These are phyloP conservation scores for Annulohypoxylon stygium DNA, from an alignment of 495 filamentous ascomycete species.

Conservation along the genomic window DNA sequence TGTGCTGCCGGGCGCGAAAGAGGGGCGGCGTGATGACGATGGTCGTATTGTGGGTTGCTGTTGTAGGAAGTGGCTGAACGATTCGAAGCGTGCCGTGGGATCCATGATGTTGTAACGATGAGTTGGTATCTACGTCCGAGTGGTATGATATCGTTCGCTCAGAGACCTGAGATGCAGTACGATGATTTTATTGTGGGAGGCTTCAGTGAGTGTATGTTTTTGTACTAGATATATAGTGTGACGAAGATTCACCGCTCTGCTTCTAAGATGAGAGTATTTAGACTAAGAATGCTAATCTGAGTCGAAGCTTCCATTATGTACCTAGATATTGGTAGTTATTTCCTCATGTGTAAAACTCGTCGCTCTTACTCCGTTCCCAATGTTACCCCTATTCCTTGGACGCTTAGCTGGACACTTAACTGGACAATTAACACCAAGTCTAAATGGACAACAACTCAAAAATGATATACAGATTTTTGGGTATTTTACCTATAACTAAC, in stretches of 20 bases:
- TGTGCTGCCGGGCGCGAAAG: conserved; percentile 6
- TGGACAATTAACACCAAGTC: neutral
- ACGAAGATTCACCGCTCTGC: neutral
- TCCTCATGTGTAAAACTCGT: neutral
- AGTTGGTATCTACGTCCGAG: neutral
- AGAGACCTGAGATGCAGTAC: neutral
- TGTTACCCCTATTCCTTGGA: neutral
- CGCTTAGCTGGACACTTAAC: neutral
- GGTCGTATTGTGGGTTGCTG: conserved; percentile 12
- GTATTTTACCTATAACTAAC: neutral
- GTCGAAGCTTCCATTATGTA: neutral
- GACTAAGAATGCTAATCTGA: neutral
- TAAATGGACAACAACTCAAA: too few relatives aligned
- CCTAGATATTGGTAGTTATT: neutral
- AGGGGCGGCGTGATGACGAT: conserved; percentile 21
- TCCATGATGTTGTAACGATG: conserved; percentile 23
- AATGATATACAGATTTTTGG: neutral
- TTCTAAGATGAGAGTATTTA: neutral
- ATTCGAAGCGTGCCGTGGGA: neutral
- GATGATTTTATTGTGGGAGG: neutral
- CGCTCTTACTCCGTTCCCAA: conserved; percentile 15
- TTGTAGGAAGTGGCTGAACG: conserved; percentile 22
- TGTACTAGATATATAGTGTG: neutral
- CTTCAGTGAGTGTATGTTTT: neutral
- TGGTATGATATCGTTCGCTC: neutral